Evolutionary conservation across 2,329 filamentous ascomycete species (phyloP).

Genomic region (Alternaria atra): DNA sequence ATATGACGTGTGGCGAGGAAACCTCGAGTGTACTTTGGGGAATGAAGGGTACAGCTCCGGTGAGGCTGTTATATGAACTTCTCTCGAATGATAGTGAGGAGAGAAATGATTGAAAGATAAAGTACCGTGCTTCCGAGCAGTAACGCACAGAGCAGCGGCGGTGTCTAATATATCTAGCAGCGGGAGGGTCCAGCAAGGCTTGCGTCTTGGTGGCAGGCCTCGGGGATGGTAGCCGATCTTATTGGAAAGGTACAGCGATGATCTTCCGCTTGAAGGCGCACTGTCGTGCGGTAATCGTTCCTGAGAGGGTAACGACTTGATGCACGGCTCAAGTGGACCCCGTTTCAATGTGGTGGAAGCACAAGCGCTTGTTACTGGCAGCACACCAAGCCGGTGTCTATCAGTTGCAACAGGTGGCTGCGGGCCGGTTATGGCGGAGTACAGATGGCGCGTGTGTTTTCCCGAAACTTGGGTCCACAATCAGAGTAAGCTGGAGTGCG

Average conservation of each 20-base stretch:
- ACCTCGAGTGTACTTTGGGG: conserved; percentile 19
- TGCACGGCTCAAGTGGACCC: conserved; percentile 38
- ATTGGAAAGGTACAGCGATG: conserved; percentile 42
- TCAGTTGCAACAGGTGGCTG: conserved; percentile 40
- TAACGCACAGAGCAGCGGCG: conserved; percentile 33
- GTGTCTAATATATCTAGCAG: conserved; percentile 45
- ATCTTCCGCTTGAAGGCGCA: conserved; percentile 43
- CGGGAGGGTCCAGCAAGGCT: conserved; percentile 44
- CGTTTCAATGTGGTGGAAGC: conserved; percentile 34
- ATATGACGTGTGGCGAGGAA: conserved; percentile 41
- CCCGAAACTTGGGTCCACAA: conserved; percentile 32
- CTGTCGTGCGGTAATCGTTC: conserved; percentile 35
- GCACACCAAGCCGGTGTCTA: conserved; percentile 27
- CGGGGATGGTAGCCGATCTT: conserved; percentile 40
- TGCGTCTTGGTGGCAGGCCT: conserved; percentile 28
- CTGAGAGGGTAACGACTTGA: conserved; percentile 30
- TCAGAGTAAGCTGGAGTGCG: conserved; percentile 33
- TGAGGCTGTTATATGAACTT: conserved; percentile 16
- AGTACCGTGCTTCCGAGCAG: conserved; percentile 21
- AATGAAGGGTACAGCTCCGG: conserved; percentile 8
- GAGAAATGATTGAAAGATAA: conserved; percentile 14
- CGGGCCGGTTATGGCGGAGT: conserved; percentile 35
- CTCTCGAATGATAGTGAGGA: conserved; percentile 11
- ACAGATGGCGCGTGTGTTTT: conserved; percentile 22
- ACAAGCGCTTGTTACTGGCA: conserved; percentile 27